Evolutionary conservation across 805 yeast species (phyloP).

Genomic region (Blastobotrys terrestris): DNA sequence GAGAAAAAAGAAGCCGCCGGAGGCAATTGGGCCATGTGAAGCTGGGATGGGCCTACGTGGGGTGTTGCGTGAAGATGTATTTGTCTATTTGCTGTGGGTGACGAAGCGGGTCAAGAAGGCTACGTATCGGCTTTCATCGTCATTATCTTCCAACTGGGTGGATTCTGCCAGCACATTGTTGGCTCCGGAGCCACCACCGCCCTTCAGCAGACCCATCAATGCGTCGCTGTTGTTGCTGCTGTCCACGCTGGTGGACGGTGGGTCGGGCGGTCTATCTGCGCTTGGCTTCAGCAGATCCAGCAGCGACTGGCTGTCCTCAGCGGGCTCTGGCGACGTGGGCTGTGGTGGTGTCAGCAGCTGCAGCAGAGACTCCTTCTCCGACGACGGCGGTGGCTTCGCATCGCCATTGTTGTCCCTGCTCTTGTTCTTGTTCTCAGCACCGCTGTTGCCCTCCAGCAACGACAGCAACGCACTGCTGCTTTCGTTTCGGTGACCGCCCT

Average conservation of each 20-base stretch:
- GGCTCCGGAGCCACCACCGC: neutral
- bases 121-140: neutral
- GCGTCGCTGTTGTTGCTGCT: neutral
- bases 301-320: neutral
- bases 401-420: neutral
- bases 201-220: slow-evolving; percentile 6
- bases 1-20: too few species aligned
- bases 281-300: slow-evolving; percentile 4
- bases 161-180: neutral
- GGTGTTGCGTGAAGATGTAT: too few species aligned
- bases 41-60: neutral
- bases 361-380: neutral
- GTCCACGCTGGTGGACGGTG: neutral
- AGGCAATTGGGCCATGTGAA: too few species aligned
- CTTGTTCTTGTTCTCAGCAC: neutral
- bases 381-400: neutral
- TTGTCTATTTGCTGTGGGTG: neutral
- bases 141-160: neutral
- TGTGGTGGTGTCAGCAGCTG: too few species aligned
- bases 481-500: neutral
- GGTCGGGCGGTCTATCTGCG: neutral
- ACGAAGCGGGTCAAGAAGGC: neutral
- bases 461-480: slow-evolving; percentile 8
- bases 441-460: slow-evolving; percentile 3
- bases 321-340: too few species aligned